A percentile compares a stretch with the other conserved stretches of the same genome.
Conservation (phyloP, 2,329 filamentous ascomycete genomes). For the Fusarium nanum region DNA sequence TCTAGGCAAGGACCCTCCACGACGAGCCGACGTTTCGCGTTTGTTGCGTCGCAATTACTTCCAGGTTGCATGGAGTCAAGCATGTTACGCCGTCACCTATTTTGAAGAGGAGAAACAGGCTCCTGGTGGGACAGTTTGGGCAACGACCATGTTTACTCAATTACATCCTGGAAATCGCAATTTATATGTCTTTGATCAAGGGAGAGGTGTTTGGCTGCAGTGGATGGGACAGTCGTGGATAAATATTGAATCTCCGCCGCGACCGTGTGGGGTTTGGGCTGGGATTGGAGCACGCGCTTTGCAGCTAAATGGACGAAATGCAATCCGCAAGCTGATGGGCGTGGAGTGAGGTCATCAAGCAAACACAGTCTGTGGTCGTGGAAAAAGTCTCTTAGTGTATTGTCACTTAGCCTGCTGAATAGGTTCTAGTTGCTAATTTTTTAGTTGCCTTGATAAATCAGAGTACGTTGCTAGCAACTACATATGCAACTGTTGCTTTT, state of each 20-base stretch:
- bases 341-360: background rate
- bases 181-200: conserved; percentile 1
- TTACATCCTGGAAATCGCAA: background rate
- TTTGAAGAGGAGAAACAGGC: background rate
- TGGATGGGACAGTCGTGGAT: conserved; percentile 1
- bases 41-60: conserved; percentile 2
- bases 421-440: too few relatives aligned
- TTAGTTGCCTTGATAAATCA: too few relatives aligned
- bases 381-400: too few relatives aligned
- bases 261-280: background rate
- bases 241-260: background rate
- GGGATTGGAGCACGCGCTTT: conserved; percentile 1
- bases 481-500: too few relatives aligned
- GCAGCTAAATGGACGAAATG: background rate
- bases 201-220: background rate
- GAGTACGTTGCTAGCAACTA: too few relatives aligned
- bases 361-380: too few relatives aligned
- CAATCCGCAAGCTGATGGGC: background rate
- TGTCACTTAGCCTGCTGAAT: too few relatives aligned
- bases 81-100: conserved; percentile 1
- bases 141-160: conserved; percentile 4
- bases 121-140: conserved; percentile 1
- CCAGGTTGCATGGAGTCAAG: background rate
- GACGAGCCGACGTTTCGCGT: background rate
- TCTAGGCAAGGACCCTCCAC: background rate